Base-by-base conservation (phyloP, 768 basidiomycete species). In the Xerocomellus intermedius region DNA sequence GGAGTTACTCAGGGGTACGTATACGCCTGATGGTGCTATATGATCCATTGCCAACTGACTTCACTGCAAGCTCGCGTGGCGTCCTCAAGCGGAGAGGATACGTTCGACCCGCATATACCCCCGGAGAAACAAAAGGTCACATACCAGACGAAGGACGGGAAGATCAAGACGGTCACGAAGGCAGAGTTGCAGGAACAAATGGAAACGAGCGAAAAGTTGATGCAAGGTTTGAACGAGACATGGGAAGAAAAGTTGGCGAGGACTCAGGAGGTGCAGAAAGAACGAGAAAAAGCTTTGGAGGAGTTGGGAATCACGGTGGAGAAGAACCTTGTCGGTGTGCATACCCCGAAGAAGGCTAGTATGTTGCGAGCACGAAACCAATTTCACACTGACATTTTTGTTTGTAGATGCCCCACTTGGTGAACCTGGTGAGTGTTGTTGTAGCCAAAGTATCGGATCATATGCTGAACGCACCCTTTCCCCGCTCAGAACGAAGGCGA, bases 221-320 rank as follows among this genome's bases (percentile, higher is more conserved):
- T 98, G 92, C 82, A 94, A 72, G 81, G 86, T 65, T 73, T 95
- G 66, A 95, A 95, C 65, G 89, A 96, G 75, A 97, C 93, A 7
- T 98, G 94, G 95, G 94, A 99, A 73, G 79, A 98, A 74, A 95
- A 96, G 77, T 76, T 98, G 79, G 74, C 76, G 64, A 82, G 92
- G 68, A 98, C 96, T 19, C 89, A 94, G 69, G 89, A 92, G 72
- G 91, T 98, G 30, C 95, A 98, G 77, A 91, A 89, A 67, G 95
- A 98, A 74, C 84, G 97, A 58, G 97, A 99, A 78, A 89, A 94
- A 78, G 97, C 97, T 10, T 74, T 99, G 45, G 97, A 99, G 74
- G 96, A 97, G 74, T 77, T 99, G 58, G 97, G 97, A 35, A 98
- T 99, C 73, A 91, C 91, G 38, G 93, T 99, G 56, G 96, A 98